These are phyloP conservation scores for Blakeslea trispora DNA, from an alignment of 371 early-diverging fungal species.

Conservation along the genomic window DNA sequence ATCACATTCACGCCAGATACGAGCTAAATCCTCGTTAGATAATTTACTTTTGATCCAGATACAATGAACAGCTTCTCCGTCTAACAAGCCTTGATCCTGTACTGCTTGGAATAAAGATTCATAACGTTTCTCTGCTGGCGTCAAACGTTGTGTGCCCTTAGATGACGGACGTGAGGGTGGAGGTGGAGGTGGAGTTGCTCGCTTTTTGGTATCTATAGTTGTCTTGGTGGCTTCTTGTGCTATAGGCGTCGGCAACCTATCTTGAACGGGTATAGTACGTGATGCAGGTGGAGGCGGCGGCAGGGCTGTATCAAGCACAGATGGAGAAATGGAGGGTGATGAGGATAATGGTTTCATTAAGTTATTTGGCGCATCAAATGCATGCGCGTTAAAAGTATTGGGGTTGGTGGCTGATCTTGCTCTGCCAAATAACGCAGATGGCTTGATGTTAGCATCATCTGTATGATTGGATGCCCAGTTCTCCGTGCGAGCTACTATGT, in stretches of 20 bases:
- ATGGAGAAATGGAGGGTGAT: no score
- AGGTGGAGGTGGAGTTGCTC: conserved; percentile 38
- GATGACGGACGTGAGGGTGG: conserved; percentile 41
- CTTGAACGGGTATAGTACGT: background rate
- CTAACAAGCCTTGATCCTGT: conserved; percentile 43
- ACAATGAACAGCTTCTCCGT: conserved; percentile 33
- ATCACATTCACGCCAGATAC: conserved; percentile 48
- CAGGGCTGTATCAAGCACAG: no score
- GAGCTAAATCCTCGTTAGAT: conserved; percentile 33
- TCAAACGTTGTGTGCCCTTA: no score
- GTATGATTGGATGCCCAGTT: conserved; percentile 12
- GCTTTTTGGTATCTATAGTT: conserved; percentile 14
- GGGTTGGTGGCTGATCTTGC: conserved; percentile 28
- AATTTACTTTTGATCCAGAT: conserved; percentile 44
- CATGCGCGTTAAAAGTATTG: background rate
- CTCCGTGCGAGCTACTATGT: no score
- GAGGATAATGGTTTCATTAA: no score
- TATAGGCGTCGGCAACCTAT: background rate
- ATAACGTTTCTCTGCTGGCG: conserved; percentile 31
- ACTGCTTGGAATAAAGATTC: conserved; percentile 39
- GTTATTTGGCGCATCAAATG: background rate
- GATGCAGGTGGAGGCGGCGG: conserved; percentile 1
- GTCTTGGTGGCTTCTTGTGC: no score
- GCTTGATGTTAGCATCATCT: conserved; percentile 21
- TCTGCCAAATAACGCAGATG: conserved; percentile 22